phyloP scores from a whole-genome alignment of 176 grass and related monocot species.

The Oryza punctata region DNA sequence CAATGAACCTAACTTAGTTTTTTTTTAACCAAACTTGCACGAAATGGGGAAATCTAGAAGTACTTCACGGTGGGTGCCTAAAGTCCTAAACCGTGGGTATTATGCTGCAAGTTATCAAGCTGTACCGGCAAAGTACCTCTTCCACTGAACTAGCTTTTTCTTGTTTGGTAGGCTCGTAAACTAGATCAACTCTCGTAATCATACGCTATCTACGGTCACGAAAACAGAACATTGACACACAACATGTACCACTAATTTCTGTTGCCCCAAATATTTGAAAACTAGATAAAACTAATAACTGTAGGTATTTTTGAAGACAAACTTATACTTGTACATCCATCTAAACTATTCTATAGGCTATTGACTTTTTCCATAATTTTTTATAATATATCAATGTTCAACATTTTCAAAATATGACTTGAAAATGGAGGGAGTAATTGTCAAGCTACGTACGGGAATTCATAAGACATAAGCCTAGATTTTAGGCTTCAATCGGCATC shows the following conservation, averaged over 20 bases:
- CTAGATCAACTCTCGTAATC: not conserved
- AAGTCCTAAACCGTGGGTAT: slow-evolving; percentile 25
- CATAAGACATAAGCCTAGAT: too few species aligned
- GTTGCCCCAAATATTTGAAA: not conserved
- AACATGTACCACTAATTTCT: not conserved
- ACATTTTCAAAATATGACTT: too few species aligned
- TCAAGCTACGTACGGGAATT: too few species aligned
- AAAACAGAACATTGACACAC: not conserved
- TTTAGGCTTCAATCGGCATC: too few species aligned
- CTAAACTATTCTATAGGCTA: too few species aligned
- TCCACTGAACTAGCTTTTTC: not conserved
- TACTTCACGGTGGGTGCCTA: not conserved
- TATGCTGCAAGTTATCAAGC: not conserved
- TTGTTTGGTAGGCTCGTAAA: slow-evolving; percentile 1
- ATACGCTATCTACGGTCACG: not conserved
- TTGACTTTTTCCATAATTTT: too few species aligned
- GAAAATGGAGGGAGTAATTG: too few species aligned
- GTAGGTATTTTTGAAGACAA: not conserved
- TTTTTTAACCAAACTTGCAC: not conserved
- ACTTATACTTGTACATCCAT: too few species aligned
- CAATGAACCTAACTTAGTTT: not conserved
- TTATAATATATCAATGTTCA: too few species aligned
- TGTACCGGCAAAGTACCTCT: slow-evolving; percentile 17
- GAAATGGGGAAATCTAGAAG: slow-evolving; percentile 6
- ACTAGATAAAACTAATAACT: not conserved